Evolutionary conservation across 768 basidiomycete genomes (phyloP).

Genomic region (Rhodotorula toruloides): DNA sequence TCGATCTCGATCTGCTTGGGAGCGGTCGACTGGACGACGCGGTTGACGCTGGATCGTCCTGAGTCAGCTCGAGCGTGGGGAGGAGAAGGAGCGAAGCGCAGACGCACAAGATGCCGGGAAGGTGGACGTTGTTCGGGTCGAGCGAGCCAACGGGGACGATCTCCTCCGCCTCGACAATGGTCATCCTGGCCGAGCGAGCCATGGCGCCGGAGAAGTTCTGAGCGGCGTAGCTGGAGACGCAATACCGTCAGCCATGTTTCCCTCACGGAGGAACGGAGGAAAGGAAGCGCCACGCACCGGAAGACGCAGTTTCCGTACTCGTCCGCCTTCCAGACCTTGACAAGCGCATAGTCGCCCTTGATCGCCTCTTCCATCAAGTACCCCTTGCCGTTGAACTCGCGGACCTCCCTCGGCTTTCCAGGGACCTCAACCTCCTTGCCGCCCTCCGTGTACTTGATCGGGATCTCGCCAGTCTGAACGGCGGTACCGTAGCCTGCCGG

Average conservation of each 20-base stretch:
- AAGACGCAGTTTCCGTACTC: slow-evolving; percentile 87
- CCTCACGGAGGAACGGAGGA: not conserved
- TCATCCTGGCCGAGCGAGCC: slow-evolving; percentile 82
- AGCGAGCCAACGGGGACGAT: slow-evolving; percentile 78
- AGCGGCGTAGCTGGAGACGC: slow-evolving; percentile 61
- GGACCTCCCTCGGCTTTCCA: slow-evolving; percentile 69
- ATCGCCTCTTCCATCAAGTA: slow-evolving; percentile 73
- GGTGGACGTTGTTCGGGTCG: slow-evolving; percentile 68
- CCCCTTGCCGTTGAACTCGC: slow-evolving; percentile 69
- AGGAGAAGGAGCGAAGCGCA: not conserved
- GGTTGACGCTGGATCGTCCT: slow-evolving; percentile 62
- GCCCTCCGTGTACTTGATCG: slow-evolving; percentile 69
- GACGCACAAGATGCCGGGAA: slow-evolving; percentile 42
- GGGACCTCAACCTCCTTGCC: slow-evolving; percentile 63
- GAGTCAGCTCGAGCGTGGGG: not conserved
- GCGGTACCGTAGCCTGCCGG: slow-evolving; percentile 62
- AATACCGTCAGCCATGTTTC: not conserved
- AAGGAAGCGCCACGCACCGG: slow-evolving; percentile 53
- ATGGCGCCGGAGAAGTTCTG: slow-evolving; percentile 83
- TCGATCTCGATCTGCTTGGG: slow-evolving; percentile 72
- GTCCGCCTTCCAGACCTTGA: slow-evolving; percentile 87
- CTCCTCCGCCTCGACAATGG: slow-evolving; percentile 88
- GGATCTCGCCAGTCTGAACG: slow-evolving; percentile 45
- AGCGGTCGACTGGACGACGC: slow-evolving; percentile 70
- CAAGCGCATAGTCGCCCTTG: slow-evolving; percentile 57